Conservation (phyloP, 2,329 filamentous ascomycete genomes). For the Biscogniauxia sp. region DNA sequence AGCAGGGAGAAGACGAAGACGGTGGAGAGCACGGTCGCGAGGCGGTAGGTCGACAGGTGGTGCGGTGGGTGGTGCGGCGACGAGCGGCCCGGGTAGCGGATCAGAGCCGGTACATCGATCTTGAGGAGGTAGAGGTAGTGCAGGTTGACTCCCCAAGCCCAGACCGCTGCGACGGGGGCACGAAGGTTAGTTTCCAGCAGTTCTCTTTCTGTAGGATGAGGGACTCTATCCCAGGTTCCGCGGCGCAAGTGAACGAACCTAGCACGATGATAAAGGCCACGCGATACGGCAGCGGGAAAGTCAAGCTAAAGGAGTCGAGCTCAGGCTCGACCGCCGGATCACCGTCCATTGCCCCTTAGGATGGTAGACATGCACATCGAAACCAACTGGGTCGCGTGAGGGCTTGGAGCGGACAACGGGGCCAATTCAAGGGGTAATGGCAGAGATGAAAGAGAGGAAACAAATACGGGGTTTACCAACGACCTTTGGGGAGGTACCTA, state of each 20-base stretch:
- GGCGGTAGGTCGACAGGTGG: slow-evolving; percentile 80
- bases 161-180: slow-evolving; percentile 62
- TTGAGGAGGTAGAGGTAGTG: slow-evolving; percentile 77
- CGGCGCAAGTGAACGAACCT: slow-evolving; percentile 48
- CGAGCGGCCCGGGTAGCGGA: slow-evolving; percentile 77
- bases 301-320: slow-evolving; percentile 83
- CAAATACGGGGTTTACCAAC: no score
- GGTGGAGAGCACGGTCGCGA: slow-evolving; percentile 73
- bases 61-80: slow-evolving; percentile 70
- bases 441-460: background rate
- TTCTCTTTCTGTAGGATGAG: background rate
- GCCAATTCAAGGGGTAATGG: background rate
- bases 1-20: slow-evolving; percentile 70
- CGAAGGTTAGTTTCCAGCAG: slow-evolving; percentile 5
- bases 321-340: slow-evolving; percentile 67
- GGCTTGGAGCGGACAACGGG: background rate
- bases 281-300: slow-evolving; percentile 86
- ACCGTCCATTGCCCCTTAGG: slow-evolving; percentile 59
- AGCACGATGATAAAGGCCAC: slow-evolving; percentile 82
- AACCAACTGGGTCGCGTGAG: background rate
- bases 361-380: slow-evolving; percentile 17
- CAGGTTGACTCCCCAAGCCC: slow-evolving; percentile 92
- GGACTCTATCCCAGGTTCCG: background rate
- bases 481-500: no score
- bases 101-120: slow-evolving; percentile 84